Evolutionary conservation across 108 stramenopile genomes (phyloP), one percentile per base, ranked within the genome.

Genomic region (Cyclotella choctawhatcheeana): DNA sequence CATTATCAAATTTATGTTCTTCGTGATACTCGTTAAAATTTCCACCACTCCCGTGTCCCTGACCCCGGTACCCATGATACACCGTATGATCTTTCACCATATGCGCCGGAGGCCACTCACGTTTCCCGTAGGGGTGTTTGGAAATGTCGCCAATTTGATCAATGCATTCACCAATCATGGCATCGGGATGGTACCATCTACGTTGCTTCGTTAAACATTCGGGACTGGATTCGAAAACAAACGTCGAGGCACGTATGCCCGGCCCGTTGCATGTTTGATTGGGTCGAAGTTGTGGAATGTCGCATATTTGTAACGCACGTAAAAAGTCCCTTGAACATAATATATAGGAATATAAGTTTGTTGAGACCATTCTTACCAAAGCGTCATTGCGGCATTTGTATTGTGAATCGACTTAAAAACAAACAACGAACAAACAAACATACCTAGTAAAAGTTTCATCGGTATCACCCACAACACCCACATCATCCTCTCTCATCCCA

Each of bases 321-420:
- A 89, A 55, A 62, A 84, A 89, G 50, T 89, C 89, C n/a, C 89
- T 40, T 10, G 12, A 40, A n/a, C n/a, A n/a, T n/a, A n/a, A n/a
- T n/a, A n/a, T n/a, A n/a, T n/a, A n/a, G n/a, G n/a, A n/a, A n/a
- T n/a, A n/a, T n/a, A n/a, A n/a, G n/a, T n/a, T n/a, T n/a, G n/a
- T n/a, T n/a, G n/a, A 40, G 37, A 40, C 37, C 37, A 40, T 40
- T 10, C 37, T 10, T 10, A 12, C 37, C 37, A 40, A 40, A n/a
- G n/a, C n/a, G n/a, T n/a, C n/a, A n/a, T n/a, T n/a, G n/a, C n/a
- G n/a, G n/a, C n/a, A n/a, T n/a, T n/a, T n/a, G n/a, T n/a, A n/a
- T n/a, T 40, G 6, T 10, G 8, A 40, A 40, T 10, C 37, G 12
- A 6, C 37, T 40, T 10, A 40, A 40, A 6, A 40, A 40, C 12